Evolutionary conservation across 177 flowering plant genomes (phyloP).

Genomic region (Vitis hybrid): DNA sequence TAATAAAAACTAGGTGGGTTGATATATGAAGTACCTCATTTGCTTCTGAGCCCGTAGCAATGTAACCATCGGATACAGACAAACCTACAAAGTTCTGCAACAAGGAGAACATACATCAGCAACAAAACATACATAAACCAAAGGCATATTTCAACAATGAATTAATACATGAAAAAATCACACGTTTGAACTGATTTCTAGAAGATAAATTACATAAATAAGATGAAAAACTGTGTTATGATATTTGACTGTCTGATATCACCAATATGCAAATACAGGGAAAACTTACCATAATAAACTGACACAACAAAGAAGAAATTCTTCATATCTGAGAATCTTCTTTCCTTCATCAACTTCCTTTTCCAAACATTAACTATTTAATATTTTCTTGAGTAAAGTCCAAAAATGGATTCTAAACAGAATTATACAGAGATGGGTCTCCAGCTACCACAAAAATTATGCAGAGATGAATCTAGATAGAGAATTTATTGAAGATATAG

Average conservation of each 20-base stretch:
- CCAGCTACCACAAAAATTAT: too few relatives aligned
- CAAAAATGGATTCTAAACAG: neutral
- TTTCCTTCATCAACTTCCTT: too few relatives aligned
- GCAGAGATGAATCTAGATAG: neutral
- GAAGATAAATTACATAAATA: neutral
- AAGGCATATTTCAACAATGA: neutral
- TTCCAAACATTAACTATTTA: neutral
- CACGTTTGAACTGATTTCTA: too few relatives aligned
- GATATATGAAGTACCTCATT: slow-evolving; percentile 72
- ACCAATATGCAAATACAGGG: neutral
- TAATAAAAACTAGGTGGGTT: neutral
- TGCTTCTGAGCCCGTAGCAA: slow-evolving; percentile 96
- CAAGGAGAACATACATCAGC: slow-evolving; percentile 22
- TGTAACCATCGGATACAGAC: slow-evolving; percentile 87
- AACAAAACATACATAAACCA: slow-evolving; percentile 3
- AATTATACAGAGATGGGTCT: neutral
- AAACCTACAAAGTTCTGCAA: slow-evolving; percentile 94
- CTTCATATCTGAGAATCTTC: too few relatives aligned
- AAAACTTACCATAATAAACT: neutral
- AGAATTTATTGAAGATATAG: neutral
- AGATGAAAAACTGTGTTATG: neutral
- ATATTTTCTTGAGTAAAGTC: neutral
- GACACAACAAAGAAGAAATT: neutral
- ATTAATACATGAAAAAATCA: neutral
- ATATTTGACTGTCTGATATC: neutral